Evolutionary conservation across 495 filamentous ascomycete genomes (phyloP).

Genomic region (Xylaria scruposa): DNA sequence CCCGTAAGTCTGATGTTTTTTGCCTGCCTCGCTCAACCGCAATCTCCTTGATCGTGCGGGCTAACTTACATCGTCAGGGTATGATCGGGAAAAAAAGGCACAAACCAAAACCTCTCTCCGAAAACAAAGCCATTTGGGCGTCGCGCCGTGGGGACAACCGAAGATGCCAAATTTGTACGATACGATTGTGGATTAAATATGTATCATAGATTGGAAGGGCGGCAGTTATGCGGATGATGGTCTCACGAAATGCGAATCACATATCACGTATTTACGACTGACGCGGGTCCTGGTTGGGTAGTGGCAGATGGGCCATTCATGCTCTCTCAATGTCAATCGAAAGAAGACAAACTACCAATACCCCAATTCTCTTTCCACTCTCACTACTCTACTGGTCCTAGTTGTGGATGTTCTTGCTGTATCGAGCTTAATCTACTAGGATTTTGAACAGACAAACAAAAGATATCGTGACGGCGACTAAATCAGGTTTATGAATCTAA

Average conservation of each 20-base stretch:
- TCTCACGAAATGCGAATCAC: slow-evolving; percentile 4
- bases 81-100: neutral
- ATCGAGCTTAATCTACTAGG: neutral
- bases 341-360: neutral
- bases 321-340: neutral
- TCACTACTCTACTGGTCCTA: neutral
- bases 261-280: slow-evolving; percentile 20
- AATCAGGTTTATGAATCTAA: neutral
- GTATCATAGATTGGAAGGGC: slow-evolving; percentile 11
- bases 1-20: slow-evolving; percentile 53
- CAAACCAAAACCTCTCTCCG: neutral
- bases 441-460: neutral
- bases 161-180: slow-evolving; percentile 17
- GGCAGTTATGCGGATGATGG: neutral
- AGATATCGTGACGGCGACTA: neutral
- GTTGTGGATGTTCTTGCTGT: neutral
- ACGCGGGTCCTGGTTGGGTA: neutral
- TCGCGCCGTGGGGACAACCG: neutral
- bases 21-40: neutral
- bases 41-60: neutral
- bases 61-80: slow-evolving; percentile 1
- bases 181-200: slow-evolving; percentile 11
- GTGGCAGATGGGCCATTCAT: neutral
- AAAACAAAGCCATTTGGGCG: neutral
- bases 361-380: neutral